Conservation (phyloP, 305 asterid genomes). For the Rubia peregrina region DNA sequence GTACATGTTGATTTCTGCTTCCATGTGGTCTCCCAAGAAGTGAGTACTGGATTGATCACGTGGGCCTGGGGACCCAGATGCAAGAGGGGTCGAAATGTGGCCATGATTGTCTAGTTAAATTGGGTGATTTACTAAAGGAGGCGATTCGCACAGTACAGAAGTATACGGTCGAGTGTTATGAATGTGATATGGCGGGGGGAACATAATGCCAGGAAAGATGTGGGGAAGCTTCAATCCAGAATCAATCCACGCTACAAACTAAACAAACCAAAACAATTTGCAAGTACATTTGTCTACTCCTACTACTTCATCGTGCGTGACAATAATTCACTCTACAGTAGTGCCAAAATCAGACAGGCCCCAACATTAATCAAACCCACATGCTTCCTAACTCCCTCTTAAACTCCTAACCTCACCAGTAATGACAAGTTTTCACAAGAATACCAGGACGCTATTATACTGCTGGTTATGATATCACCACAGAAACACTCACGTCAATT, state of each 20-base stretch:
- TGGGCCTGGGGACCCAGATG: conserved; percentile 1
- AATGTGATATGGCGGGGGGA: not conserved
- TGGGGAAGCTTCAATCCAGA: conserved; percentile 14
- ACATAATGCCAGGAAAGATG: conserved; percentile 13
- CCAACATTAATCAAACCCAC: conserved; percentile 9
- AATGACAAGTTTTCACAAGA: not conserved
- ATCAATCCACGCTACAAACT: not conserved
- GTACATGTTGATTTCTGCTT: not conserved
- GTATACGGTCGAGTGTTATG: not conserved
- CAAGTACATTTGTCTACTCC: conserved; percentile 7
- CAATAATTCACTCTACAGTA: conserved; percentile 4
- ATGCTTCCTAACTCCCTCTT: not conserved
- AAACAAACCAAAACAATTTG: not conserved
- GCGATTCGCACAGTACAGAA: not conserved
- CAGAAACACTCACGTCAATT: not conserved
- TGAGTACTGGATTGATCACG: not conserved
- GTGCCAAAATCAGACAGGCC: conserved; percentile 6
- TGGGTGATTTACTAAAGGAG: not conserved
- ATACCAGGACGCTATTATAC: not conserved
- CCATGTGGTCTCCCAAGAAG: not conserved
- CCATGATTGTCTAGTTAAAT: not conserved
- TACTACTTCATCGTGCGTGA: not conserved
- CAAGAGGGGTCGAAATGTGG: not conserved
- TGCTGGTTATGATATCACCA: not conserved
- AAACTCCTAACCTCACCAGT: not conserved